Evolutionary conservation across 768 basidiomycete genomes (phyloP).

Genomic region (Porpolomopsis calyptriformis): DNA sequence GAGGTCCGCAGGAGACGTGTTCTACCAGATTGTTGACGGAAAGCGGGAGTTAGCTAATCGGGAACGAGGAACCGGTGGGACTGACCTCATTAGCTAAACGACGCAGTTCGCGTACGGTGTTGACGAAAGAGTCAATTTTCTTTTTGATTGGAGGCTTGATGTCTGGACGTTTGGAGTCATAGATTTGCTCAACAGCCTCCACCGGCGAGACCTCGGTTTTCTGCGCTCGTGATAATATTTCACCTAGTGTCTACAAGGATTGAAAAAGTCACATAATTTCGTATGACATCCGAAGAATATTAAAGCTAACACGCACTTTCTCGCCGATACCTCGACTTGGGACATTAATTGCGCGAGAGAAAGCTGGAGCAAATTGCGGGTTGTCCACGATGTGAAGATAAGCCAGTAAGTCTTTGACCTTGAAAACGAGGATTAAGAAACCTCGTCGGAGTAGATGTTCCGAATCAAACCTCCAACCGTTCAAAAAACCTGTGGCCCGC

Average conservation of each 20-base stretch:
- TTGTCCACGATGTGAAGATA: constrained; percentile 82
- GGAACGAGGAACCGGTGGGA: background rate
- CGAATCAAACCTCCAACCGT: constrained; percentile 49
- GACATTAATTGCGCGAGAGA: constrained; percentile 59
- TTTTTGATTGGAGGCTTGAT: constrained; percentile 56
- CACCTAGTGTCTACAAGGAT: constrained; percentile 42
- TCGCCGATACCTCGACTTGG: constrained; percentile 68
- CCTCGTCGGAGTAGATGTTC: background rate
- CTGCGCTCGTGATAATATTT: constrained; percentile 45
- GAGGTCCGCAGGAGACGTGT: constrained; percentile 49
- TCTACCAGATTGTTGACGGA: constrained; percentile 27
- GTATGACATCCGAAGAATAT: background rate
- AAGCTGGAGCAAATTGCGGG: constrained; percentile 52
- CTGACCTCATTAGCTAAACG: constrained; percentile 44
- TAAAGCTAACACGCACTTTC: constrained; percentile 37
- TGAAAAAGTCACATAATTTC: background rate
- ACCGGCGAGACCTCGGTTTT: constrained; percentile 43
- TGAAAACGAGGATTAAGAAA: background rate
- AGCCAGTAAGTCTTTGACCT: constrained; percentile 75
- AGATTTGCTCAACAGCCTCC: constrained; percentile 51
- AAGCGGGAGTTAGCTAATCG: background rate
- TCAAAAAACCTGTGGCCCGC: constrained; percentile 85
- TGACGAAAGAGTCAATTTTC: constrained; percentile 53
- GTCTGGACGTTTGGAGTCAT: constrained; percentile 49
- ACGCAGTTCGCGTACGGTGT: constrained; percentile 40